Evolutionary conservation across 805 yeast genomes (phyloP).

Genomic region (Yamadazyma endophytica): DNA sequence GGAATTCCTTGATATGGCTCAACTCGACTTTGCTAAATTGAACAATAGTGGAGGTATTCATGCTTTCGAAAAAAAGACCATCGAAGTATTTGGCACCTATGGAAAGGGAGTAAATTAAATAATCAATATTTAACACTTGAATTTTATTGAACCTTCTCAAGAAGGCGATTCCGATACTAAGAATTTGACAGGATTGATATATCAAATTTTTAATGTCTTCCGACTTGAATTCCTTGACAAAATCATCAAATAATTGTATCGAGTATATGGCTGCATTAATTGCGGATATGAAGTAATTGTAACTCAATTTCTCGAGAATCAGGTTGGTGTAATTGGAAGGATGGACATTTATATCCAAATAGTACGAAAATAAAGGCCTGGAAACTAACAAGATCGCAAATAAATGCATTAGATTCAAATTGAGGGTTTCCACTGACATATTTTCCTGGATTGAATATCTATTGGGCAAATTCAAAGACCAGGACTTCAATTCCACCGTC

Average conservation of each 20-base stretch:
- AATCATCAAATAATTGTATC: conserved; percentile 1
- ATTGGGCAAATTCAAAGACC: conserved; percentile 28
- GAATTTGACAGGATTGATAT: conserved; percentile 5
- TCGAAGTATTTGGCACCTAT: neutral
- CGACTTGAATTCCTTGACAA: neutral
- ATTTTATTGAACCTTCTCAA: conserved; percentile 12
- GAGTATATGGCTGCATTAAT: conserved; percentile 6
- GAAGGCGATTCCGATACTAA: conserved; percentile 3
- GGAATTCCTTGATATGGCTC: conserved; percentile 14
- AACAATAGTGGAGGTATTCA: neutral
- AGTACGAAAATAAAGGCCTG: conserved; percentile 39
- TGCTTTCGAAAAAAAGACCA: neutral
- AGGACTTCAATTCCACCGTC: conserved; percentile 30
- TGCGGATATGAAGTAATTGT: conserved; percentile 3
- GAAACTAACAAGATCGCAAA: conserved; percentile 34
- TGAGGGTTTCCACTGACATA: neutral
- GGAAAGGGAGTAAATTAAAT: conserved; percentile 5
- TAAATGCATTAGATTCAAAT: conserved; percentile 29
- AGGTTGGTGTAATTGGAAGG: neutral
- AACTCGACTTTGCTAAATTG: conserved; percentile 8
- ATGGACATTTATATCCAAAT: conserved; percentile 2
- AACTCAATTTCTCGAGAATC: neutral
- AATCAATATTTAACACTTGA: conserved; percentile 14
- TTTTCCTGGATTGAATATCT: neutral
- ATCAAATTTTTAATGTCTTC: neutral